phyloP scores from a whole-genome alignment of 2,329 filamentous ascomycete genomes.

The Venturia pyrina region DNA sequence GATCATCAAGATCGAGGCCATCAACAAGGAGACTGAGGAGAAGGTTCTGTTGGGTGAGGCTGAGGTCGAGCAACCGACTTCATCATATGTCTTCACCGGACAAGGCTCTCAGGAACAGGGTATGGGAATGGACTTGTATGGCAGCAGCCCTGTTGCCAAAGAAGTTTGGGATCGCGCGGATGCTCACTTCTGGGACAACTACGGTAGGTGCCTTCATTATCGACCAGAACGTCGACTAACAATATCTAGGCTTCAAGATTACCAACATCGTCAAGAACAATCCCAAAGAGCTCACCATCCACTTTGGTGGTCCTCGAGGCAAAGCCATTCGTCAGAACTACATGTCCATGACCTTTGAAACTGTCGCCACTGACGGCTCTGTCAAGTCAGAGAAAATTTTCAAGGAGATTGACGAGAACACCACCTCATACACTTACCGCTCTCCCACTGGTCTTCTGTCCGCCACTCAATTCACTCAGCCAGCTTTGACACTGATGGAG shows the following conservation, averaged over 20 bases:
- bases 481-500: constrained; percentile 95
- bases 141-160: constrained; percentile 83
- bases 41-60: constrained; percentile 93
- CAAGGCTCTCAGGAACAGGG: constrained; percentile 98
- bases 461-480: constrained; percentile 97
- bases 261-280: constrained; percentile 99
- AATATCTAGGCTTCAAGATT: constrained; percentile 68
- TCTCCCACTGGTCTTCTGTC: constrained; percentile 92
- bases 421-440: constrained; percentile 91
- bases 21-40: constrained; percentile 90
- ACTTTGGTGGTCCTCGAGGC: constrained; percentile 93
- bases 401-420: constrained; percentile 90
- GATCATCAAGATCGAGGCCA: constrained; percentile 97
- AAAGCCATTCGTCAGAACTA: constrained; percentile 98
- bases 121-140: constrained; percentile 99
- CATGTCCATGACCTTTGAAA: constrained; percentile 99
- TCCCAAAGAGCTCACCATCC: constrained; percentile 94
- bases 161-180: constrained; percentile 90
- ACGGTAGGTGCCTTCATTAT: constrained; percentile 51
- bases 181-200: constrained; percentile 97
- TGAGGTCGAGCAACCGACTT: constrained; percentile 94
- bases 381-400: constrained; percentile 99
- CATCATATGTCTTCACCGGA: constrained; percentile 94
- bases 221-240: not conserved
- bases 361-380: constrained; percentile 79